phyloP scores from a whole-genome alignment of 148 eudicot genomes.

The Oxyria digyna region DNA sequence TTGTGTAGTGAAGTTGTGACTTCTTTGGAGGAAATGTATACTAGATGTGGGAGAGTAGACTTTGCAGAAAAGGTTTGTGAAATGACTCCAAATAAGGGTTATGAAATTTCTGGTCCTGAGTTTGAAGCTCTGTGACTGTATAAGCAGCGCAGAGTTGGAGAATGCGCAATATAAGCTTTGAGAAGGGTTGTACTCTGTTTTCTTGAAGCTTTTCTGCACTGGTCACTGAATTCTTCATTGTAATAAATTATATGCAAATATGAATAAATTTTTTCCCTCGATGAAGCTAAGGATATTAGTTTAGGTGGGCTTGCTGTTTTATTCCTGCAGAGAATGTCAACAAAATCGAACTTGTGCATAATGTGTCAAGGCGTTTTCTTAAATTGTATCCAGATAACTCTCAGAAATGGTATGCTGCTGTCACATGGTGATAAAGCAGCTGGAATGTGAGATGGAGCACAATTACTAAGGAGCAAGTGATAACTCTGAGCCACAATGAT shows the following conservation, averaged over 20 bases:
- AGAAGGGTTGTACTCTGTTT: too few relatives aligned
- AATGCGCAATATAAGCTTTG: background rate
- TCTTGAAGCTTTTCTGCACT: slow-evolving; percentile 18
- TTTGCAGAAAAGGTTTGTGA: slow-evolving; percentile 23
- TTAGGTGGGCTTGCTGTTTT: slow-evolving; percentile 24
- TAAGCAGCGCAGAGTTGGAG: slow-evolving; percentile 13
- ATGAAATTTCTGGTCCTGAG: slow-evolving; percentile 30
- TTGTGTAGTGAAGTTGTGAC: slow-evolving; percentile 22
- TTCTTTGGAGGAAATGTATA: slow-evolving; percentile 46
- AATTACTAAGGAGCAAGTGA: slow-evolving; percentile 27
- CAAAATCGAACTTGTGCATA: slow-evolving; percentile 25
- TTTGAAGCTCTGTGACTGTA: slow-evolving; percentile 29
- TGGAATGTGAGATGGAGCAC: slow-evolving; percentile 33
- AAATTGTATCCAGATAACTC: too few relatives aligned
- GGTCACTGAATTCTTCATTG: slow-evolving; percentile 22
- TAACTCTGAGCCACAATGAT: slow-evolving; percentile 21
- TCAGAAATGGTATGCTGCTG: slow-evolving; percentile 25
- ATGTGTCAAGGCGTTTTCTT: background rate
- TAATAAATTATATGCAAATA: slow-evolving; percentile 15
- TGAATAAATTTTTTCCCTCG: slow-evolving; percentile 24
- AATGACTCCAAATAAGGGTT: slow-evolving; percentile 16
- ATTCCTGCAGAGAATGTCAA: slow-evolving; percentile 21
- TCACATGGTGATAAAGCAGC: slow-evolving; percentile 29
- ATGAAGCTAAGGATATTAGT: slow-evolving; percentile 23
- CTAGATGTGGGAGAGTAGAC: slow-evolving; percentile 35